A percentile compares a stretch with the other conserved stretches of the same genome.
Conservation (phyloP, 2,329 filamentous ascomycete genomes). For the Exophiala dermatitidis region DNA sequence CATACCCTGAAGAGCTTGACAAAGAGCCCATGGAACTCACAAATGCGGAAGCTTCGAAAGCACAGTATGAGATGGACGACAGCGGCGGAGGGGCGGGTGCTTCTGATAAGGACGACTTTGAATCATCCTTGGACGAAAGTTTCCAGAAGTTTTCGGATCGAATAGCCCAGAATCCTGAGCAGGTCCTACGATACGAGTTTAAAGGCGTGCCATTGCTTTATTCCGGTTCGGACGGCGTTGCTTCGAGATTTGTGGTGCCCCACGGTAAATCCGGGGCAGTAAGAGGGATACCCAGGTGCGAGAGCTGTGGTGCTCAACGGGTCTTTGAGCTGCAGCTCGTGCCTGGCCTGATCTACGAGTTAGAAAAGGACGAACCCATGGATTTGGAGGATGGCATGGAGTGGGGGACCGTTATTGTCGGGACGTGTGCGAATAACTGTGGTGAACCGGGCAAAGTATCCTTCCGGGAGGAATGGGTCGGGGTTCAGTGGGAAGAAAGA, state of each 20-base stretch:
- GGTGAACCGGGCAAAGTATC: conserved; percentile 58
- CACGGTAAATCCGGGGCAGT: conserved; percentile 22
- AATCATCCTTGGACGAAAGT: conserved; percentile 64
- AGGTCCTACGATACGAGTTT: conserved; percentile 75
- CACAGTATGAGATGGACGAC: conserved; percentile 31
- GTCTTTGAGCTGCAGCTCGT: conserved; percentile 90
- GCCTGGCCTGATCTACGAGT: conserved; percentile 79
- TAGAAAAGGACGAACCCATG: conserved; percentile 62
- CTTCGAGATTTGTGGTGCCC: conserved; percentile 49
- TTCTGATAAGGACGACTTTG: conserved; percentile 63
- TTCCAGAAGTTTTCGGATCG: conserved; percentile 77
- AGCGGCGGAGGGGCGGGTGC: conserved; percentile 28
- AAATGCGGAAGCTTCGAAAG: conserved; percentile 35
- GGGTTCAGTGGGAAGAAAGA: conserved; percentile 91
- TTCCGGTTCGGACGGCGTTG: conserved; percentile 66
- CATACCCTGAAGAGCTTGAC: conserved; percentile 82
- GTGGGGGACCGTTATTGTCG: conserved; percentile 88
- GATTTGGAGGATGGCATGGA: conserved; percentile 78
- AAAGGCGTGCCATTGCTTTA: conserved; percentile 69
- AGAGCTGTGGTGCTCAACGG: conserved; percentile 64
- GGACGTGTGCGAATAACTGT: conserved; percentile 76
- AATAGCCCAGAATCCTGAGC: conserved; percentile 71
- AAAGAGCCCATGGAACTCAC: conserved; percentile 34
- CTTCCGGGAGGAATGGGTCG: conserved; percentile 93
- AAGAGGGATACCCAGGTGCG: conserved; percentile 62